These are phyloP conservation scores for Raphanus hybrid DNA, from an alignment of 441 rosid species.

Conservation along the genomic window DNA sequence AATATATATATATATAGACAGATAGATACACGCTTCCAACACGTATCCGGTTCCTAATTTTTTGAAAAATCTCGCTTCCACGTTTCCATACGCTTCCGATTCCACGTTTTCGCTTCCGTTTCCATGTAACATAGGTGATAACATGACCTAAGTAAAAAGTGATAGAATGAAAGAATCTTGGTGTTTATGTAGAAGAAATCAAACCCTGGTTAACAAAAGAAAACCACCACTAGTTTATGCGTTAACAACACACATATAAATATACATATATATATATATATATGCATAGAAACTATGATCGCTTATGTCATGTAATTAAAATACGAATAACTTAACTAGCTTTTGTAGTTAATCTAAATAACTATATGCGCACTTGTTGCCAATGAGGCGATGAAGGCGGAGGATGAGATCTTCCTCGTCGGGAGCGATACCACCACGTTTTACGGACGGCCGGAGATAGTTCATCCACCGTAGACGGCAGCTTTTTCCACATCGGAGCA, in stretches of 20 bases:
- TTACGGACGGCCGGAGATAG: slow-evolving; percentile 72
- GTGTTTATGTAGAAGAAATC: slow-evolving; percentile 4
- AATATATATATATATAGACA: too few relatives aligned
- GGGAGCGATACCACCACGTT: slow-evolving; percentile 74
- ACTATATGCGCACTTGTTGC: slow-evolving; percentile 53
- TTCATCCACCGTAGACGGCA: slow-evolving; percentile 90
- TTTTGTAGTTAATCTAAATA: background rate
- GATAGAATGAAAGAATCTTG: background rate
- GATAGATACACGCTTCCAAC: too few relatives aligned
- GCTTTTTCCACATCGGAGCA: slow-evolving; percentile 79
- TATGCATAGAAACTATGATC: slow-evolving; percentile 37
- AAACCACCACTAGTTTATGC: too few relatives aligned
- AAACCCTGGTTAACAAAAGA: background rate
- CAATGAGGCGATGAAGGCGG: slow-evolving; percentile 82
- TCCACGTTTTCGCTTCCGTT: too few relatives aligned
- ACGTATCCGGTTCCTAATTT: too few relatives aligned
- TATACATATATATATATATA: too few relatives aligned
- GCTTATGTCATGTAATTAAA: background rate
- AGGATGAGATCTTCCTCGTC: slow-evolving; percentile 88
- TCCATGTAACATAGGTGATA: too few relatives aligned
- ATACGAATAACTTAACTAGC: background rate
- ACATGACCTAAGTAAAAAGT: background rate
- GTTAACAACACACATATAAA: too few relatives aligned
- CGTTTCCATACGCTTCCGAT: too few relatives aligned
- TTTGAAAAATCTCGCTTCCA: too few relatives aligned